phyloP scores from a whole-genome alignment of 2,329 filamentous ascomycete genomes.

The Colletotrichum tropicicola region DNA sequence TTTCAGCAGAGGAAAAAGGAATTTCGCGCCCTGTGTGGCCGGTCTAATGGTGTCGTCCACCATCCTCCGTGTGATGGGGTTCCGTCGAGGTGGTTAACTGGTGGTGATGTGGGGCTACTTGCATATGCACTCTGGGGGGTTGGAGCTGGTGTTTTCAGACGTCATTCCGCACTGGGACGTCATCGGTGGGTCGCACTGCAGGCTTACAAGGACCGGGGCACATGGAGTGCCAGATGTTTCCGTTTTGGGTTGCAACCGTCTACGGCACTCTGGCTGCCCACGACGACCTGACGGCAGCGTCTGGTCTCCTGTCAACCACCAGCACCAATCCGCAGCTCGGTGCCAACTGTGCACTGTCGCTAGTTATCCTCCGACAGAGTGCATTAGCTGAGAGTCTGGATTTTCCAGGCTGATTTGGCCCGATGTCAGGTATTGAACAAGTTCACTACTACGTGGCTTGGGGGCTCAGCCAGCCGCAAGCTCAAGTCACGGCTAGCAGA shows the following conservation, averaged over 20 bases:
- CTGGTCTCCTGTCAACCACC: background rate
- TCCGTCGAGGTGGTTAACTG: conserved; percentile 24
- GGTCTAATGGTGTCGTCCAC: background rate
- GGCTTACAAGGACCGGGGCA: conserved; percentile 22
- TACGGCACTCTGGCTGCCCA: background rate
- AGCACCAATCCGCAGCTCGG: background rate
- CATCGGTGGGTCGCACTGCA: conserved; percentile 26
- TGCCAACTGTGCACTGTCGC: background rate
- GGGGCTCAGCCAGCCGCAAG: background rate
- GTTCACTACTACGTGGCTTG: background rate
- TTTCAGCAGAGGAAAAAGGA: conserved; percentile 10
- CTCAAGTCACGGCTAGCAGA: background rate
- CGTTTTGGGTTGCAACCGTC: conserved; percentile 22
- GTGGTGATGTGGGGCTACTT: conserved; percentile 14
- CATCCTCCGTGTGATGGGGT: conserved; percentile 2
- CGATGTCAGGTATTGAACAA: background rate
- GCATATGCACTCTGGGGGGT: conserved; percentile 28
- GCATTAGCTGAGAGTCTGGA: too few species aligned
- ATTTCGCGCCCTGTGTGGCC: conserved; percentile 11
- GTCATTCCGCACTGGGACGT: conserved; percentile 28
- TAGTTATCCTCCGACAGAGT: too few species aligned
- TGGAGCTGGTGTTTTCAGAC: conserved; percentile 18
- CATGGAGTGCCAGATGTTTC: conserved; percentile 2
- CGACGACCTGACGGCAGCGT: conserved; percentile 1
- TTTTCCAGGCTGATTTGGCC: too few species aligned